These are phyloP conservation scores for Colletotrichum orbiculare DNA, from an alignment of 2,329 filamentous ascomycete genomes.

Conservation along the genomic window DNA sequence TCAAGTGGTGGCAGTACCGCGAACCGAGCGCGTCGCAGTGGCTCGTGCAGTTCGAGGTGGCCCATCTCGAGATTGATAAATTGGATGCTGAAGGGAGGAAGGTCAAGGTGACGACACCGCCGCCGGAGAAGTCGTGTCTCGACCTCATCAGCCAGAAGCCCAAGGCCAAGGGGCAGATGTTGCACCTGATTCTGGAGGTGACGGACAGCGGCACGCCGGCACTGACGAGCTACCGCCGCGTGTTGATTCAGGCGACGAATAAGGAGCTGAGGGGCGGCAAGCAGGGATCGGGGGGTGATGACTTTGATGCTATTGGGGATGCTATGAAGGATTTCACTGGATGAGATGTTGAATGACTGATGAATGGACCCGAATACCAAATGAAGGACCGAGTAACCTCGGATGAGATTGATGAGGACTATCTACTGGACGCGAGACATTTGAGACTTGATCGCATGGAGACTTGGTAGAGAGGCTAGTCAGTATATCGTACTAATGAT, in stretches of 20 bases:
- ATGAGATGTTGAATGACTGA: not conserved
- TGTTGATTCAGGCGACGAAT: slow-evolving; percentile 51
- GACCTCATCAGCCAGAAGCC: slow-evolving; percentile 20
- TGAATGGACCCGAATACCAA: not conserved
- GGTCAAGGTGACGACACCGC: slow-evolving; percentile 28
- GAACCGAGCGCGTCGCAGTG: slow-evolving; percentile 53
- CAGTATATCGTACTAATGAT: too few relatives aligned
- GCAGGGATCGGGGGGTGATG: not conserved
- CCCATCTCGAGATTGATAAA: slow-evolving; percentile 47
- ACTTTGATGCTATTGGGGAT: slow-evolving; percentile 14
- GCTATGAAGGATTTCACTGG: slow-evolving; percentile 28
- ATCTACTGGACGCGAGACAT: too few relatives aligned
- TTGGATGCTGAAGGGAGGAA: slow-evolving; percentile 37
- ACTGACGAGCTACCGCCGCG: slow-evolving; percentile 59
- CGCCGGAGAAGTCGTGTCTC: slow-evolving; percentile 50
- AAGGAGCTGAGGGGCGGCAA: slow-evolving; percentile 37
- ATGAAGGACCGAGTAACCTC: not conserved
- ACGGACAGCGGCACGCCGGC: slow-evolving; percentile 54
- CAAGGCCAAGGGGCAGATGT: slow-evolving; percentile 48
- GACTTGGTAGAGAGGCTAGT: too few relatives aligned
- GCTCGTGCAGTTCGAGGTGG: slow-evolving; percentile 51
- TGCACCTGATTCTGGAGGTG: slow-evolving; percentile 63
- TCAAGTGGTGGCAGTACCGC: slow-evolving; percentile 62
- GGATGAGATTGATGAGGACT: not conserved
- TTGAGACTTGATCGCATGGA: too few relatives aligned